Evolutionary conservation across 164 flowering plant species (phyloP).

Genomic region (Kalanchoe fedtschenkoi): DNA sequence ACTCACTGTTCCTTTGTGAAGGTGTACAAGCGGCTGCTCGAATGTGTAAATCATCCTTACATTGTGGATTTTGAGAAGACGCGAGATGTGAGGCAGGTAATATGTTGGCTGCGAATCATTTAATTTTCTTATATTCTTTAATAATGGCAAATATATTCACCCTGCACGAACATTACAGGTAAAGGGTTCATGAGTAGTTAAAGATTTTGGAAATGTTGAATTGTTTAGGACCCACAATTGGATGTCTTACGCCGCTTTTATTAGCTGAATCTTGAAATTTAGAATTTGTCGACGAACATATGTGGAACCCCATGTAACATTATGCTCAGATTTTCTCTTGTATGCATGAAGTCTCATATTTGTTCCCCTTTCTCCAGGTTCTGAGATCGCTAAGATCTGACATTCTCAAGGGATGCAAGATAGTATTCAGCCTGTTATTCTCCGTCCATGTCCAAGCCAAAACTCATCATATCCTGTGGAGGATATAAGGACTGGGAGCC

Average conservation of each 20-base stretch:
- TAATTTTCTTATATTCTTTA: neutral
- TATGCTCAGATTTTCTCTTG: neutral
- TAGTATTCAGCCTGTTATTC: constrained; percentile 62
- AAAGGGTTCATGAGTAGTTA: neutral
- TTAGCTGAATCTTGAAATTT: no score
- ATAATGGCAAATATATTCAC: neutral
- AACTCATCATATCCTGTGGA: constrained; percentile 59
- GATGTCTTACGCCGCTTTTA: no score
- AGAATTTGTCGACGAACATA: no score
- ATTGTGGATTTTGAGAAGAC: neutral
- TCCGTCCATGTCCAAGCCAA: constrained; percentile 32
- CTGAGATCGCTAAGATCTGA: constrained; percentile 36
- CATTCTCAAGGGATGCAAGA: constrained; percentile 50
- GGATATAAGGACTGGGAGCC: constrained; percentile 68
- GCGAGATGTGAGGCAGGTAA: constrained; percentile 60
- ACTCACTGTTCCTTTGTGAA: constrained; percentile 50
- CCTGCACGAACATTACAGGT: neutral
- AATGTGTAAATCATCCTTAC: neutral
- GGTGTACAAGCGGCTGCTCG: constrained; percentile 25
- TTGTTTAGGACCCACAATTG: no score
- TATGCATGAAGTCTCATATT: neutral
- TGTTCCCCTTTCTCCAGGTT: constrained; percentile 25
- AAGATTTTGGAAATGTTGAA: no score
- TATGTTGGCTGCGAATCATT: neutral
- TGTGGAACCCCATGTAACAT: neutral